Evolutionary conservation across 441 rosid species (phyloP), one percentile per base, ranked within the genome.

Genomic region (Gossypium davidsonii): DNA sequence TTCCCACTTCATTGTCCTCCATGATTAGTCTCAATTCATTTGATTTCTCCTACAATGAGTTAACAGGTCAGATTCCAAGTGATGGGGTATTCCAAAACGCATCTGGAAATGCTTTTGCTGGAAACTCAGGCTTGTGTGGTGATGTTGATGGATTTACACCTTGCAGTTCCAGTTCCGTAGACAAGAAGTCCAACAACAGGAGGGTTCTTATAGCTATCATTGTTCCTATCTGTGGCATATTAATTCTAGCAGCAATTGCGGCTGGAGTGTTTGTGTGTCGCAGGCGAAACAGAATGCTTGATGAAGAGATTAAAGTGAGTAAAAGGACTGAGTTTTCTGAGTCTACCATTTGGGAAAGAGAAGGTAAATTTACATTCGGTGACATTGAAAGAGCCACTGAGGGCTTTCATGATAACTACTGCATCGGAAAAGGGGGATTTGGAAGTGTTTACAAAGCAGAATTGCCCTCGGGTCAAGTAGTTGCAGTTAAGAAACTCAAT

Each of bases 401-500:
- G 49, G 79, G 86, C 61, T 90, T 88, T 73, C 67, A 37, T 15
- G 92, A 85, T 4, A 79, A 73, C 65, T 83, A 74, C 78, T 85
- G 90, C 86, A 84, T 88, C 1, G 92, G 95, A 4, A 83, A 59
- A 79, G 95, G 95, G 46, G 90, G 95, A 52, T 88, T 85, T 20
- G 95, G 91, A 71, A 88, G 77, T 6, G 91, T 88, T 31, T 90
- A 90, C 83, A 81, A 63, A 78, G 95, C 92, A 0, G 73, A 4
- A 11, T 65, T 88, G 71, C 59, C 84, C 3, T 73, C 80, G 28
- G 87, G 91, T 8, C 85, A 83, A 72, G 74, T 76, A 23, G 85
- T 90, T 44, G 92, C 95, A 2, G 88, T 90, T 4, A 90, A 90
- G 69, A 90, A 79, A 58, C 83, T 84, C 25, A 72, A 84, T 69